Percentiles rank a stretch among this genome's conserved stretches.
phyloP scores from a whole-genome alignment of 371 early-diverging fungal species.

The Mucor plumbeus region DNA sequence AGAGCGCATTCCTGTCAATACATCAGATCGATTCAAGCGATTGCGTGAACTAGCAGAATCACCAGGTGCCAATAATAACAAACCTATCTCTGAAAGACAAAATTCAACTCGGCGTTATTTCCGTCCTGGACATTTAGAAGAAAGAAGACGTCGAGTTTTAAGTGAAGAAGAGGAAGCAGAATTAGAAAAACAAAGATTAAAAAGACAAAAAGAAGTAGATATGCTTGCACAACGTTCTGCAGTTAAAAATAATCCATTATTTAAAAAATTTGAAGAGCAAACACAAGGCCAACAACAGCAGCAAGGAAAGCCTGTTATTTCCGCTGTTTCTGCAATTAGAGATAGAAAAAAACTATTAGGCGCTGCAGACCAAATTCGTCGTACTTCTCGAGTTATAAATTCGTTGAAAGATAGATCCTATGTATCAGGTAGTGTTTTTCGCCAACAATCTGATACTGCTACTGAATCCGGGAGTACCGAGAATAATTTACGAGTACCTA shows the following conservation, averaged over 20 bases:
- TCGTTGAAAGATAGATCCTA: constrained; percentile 33
- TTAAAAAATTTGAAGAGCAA: constrained; percentile 39
- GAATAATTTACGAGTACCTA: constrained; percentile 9
- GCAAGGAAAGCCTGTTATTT: background rate
- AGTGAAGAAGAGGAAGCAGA: constrained; percentile 42
- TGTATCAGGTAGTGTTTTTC: constrained; percentile 35
- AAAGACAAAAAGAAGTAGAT: constrained; percentile 35
- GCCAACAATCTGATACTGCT: constrained; percentile 14
- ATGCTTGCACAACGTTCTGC: constrained; percentile 37
- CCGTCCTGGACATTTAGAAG: constrained; percentile 42
- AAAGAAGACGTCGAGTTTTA: constrained; percentile 32
- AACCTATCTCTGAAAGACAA: constrained; percentile 28
- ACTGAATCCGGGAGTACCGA: background rate
- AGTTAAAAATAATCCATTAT: constrained; percentile 41
- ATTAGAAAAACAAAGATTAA: constrained; percentile 25
- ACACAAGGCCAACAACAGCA: constrained; percentile 1
- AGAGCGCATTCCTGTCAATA: background rate
- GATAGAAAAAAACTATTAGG: constrained; percentile 19
- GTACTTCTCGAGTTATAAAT: constrained; percentile 31
- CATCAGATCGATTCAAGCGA: constrained; percentile 36
- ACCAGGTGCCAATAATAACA: constrained; percentile 15
- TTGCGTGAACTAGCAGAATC: constrained; percentile 39
- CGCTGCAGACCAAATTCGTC: constrained; percentile 25
- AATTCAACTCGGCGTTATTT: constrained; percentile 40
- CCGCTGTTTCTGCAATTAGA: constrained; percentile 17